A percentile compares a stretch with the other conserved stretches of the same genome.
Conservation (phyloP, 495 filamentous ascomycete species). For the Chaetomium cochliodes region DNA sequence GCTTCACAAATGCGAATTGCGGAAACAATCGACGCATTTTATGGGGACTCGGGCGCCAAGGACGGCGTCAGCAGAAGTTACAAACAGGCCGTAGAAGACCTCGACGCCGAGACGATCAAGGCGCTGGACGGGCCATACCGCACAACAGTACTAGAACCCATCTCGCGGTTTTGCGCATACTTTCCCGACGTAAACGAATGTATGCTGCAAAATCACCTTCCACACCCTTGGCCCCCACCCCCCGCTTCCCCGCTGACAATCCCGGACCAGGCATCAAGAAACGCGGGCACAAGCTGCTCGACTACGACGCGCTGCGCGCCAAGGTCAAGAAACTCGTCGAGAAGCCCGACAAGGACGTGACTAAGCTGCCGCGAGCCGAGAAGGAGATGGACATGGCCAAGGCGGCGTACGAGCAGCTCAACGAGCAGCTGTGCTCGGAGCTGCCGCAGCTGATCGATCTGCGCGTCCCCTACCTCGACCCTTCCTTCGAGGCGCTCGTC, state of each 20-base stretch:
- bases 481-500: constrained; percentile 92
- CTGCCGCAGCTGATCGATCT: constrained; percentile 97
- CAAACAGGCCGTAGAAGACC: constrained; percentile 95
- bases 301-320: constrained; percentile 93
- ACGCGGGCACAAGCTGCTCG: constrained; percentile 93
- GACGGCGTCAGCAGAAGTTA: constrained; percentile 95
- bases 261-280: constrained; percentile 78
- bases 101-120: constrained; percentile 98
- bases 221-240: not conserved
- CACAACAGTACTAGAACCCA: constrained; percentile 91
- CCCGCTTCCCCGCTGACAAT: not conserved
- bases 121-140: constrained; percentile 96
- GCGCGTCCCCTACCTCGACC: constrained; percentile 93
- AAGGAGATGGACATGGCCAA: constrained; percentile 92
- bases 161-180: constrained; percentile 92
- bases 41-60: constrained; percentile 89
- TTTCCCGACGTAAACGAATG: constrained; percentile 99
- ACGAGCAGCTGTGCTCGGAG: constrained; percentile 90
- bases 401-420: constrained; percentile 89
- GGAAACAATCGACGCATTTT: constrained; percentile 98
- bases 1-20: constrained; percentile 99
- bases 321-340: constrained; percentile 96
- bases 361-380: constrained; percentile 89
- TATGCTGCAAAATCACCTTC: constrained; percentile 39
- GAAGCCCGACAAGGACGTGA: constrained; percentile 97